A percentile compares a stretch with the other conserved stretches of the same genome.
These are phyloP conservation scores for Climacium dendroides DNA, from an alignment of 225 moss, liverwort and hornwort species.

Conservation along the genomic window DNA sequence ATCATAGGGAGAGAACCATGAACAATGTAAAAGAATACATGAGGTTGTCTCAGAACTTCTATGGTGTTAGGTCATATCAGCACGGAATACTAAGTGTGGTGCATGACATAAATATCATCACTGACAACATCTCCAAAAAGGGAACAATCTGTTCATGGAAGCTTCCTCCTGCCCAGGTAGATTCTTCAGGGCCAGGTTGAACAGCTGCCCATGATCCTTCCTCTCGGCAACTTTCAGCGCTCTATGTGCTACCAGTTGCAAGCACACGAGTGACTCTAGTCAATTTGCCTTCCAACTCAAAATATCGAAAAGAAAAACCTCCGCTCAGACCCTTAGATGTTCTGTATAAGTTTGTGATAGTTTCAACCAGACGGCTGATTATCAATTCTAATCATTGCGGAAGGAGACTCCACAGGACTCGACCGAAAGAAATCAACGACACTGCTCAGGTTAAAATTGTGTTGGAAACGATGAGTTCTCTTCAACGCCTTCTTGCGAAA, in stretches of 20 bases:
- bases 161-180: slow-evolving; percentile 52
- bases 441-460: slow-evolving; percentile 34
- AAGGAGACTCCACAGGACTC: neutral
- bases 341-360: slow-evolving; percentile 26
- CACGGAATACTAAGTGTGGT: slow-evolving; percentile 40
- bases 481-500: slow-evolving; percentile 34
- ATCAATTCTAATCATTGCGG: slow-evolving; percentile 20
- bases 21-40: accelerated
- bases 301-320: accelerated
- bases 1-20: neutral
- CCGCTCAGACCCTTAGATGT: slow-evolving; percentile 40
- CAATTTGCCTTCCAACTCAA: slow-evolving; percentile 22
- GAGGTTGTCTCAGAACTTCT: slow-evolving; percentile 12
- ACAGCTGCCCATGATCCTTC: slow-evolving; percentile 35
- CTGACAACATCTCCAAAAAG: neutral
- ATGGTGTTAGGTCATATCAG: slow-evolving; percentile 45
- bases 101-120: slow-evolving; percentile 38
- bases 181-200: slow-evolving; percentile 41
- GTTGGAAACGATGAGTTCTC: slow-evolving; percentile 56
- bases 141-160: neutral
- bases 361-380: slow-evolving; percentile 23
- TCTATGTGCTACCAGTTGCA: slow-evolving; percentile 37
- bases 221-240: slow-evolving; percentile 83
- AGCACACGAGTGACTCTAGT: slow-evolving; percentile 87
- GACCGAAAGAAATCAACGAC: neutral